These are phyloP conservation scores for Coemansia sp. DNA, from an alignment of 192 early-diverging fungal genomes.

Conservation along the genomic window DNA sequence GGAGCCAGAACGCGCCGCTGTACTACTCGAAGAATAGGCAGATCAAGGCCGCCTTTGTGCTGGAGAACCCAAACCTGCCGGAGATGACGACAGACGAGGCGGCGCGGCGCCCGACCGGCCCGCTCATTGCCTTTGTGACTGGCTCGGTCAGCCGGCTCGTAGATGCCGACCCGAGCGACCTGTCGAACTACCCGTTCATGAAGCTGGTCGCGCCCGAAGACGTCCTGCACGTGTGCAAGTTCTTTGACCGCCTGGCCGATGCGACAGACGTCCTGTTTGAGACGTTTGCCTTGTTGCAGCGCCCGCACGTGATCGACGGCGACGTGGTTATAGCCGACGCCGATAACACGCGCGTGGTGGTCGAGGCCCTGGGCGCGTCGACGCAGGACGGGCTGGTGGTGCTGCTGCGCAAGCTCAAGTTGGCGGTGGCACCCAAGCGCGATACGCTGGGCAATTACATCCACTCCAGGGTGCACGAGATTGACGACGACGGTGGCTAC, in stretches of 20 bases:
- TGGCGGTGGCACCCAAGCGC: slow-evolving; percentile 4
- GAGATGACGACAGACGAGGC: slow-evolving; percentile 1
- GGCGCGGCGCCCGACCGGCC: slow-evolving; percentile 13
- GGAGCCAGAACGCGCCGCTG: slow-evolving; percentile 8
- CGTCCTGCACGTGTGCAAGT: slow-evolving; percentile 15
- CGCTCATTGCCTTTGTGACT: slow-evolving; percentile 30
- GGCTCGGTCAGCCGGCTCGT: slow-evolving; percentile 21
- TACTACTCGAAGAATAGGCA: slow-evolving; percentile 19
- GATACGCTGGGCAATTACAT: too few relatives aligned
- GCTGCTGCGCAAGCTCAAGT: slow-evolving; percentile 13
- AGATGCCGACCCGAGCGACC: slow-evolving; percentile 25
- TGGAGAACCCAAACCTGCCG: slow-evolving; percentile 19
- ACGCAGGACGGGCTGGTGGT: slow-evolving; percentile 27
- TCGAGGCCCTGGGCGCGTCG: slow-evolving; percentile 25
- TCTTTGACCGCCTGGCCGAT: slow-evolving; percentile 19
- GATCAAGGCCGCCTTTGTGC: slow-evolving; percentile 31
- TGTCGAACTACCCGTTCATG: slow-evolving; percentile 21
- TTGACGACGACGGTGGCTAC: slow-evolving; percentile 20
- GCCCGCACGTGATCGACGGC: slow-evolving; percentile 28
- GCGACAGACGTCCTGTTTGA: slow-evolving; percentile 28
- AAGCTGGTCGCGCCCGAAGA: slow-evolving; percentile 34
- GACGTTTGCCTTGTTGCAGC: slow-evolving; percentile 20
- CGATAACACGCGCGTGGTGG: slow-evolving; percentile 10
- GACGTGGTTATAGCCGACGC: slow-evolving; percentile 16
- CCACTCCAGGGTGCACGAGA: slow-evolving; percentile 1